Percentiles rank a stretch among this genome's conserved stretches.
These are phyloP conservation scores for Dalbergia oliveri DNA, from an alignment of 306 rosid genomes.

Conservation along the genomic window DNA sequence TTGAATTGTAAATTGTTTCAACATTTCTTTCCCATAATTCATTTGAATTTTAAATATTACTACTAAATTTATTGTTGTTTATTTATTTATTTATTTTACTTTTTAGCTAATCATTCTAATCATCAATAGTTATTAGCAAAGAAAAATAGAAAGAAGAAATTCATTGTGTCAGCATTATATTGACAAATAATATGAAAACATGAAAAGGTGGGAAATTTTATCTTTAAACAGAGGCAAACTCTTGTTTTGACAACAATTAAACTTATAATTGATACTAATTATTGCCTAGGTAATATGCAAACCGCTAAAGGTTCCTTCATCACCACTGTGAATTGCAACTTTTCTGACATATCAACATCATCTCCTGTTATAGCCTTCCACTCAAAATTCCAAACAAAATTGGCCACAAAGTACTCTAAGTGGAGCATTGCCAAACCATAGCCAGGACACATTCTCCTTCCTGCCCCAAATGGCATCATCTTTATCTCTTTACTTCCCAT, in stretches of 20 bases:
- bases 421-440: slow-evolving; percentile 46
- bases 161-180: background rate
- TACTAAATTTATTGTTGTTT: background rate
- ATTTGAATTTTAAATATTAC: background rate
- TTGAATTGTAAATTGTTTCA: background rate
- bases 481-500: slow-evolving; percentile 50
- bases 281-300: slow-evolving; percentile 43
- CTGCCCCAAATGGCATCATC: slow-evolving; percentile 64
- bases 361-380: slow-evolving; percentile 35
- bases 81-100: background rate
- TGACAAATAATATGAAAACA: background rate
- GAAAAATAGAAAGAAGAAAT: background rate
- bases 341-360: slow-evolving; percentile 50
- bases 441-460: slow-evolving; percentile 63
- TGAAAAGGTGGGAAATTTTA: background rate
- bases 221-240: background rate
- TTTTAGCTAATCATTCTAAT: background rate
- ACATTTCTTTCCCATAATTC: slow-evolving; percentile 33
- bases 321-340: slow-evolving; percentile 44
- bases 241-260: background rate
- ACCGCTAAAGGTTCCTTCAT: slow-evolving; percentile 55
- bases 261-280: background rate
- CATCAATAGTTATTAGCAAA: background rate
- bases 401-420: slow-evolving; percentile 57
- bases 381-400: slow-evolving; percentile 53